Percentiles rank a stretch among this genome's conserved stretches.
Conservation (phyloP, 805 yeast species). For the Dipodascus geniculatus region DNA sequence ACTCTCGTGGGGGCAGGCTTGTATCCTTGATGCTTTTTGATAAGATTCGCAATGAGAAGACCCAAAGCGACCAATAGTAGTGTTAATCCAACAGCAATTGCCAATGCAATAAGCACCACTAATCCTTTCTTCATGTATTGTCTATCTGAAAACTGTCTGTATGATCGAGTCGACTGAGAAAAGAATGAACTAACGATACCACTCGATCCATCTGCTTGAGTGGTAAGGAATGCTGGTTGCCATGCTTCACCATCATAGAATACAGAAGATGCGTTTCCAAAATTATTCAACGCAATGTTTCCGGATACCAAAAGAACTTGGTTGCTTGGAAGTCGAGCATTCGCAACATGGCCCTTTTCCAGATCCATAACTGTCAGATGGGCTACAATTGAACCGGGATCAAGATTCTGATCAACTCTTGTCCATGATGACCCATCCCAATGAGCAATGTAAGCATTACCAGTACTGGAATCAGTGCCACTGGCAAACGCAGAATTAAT, state of each 20-base stretch:
- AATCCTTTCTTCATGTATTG: slow-evolving; percentile 39
- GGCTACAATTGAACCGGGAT: slow-evolving; percentile 28
- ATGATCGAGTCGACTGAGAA: slow-evolving; percentile 19
- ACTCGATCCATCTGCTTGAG: slow-evolving; percentile 15
- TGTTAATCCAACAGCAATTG: slow-evolving; percentile 47
- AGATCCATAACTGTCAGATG: slow-evolving; percentile 36
- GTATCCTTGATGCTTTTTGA: slow-evolving; percentile 31
- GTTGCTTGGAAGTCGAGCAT: slow-evolving; percentile 30
- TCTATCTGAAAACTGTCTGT: slow-evolving; percentile 11
- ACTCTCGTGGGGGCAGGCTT: slow-evolving; percentile 41
- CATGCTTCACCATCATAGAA: slow-evolving; percentile 53
- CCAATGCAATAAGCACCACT: slow-evolving; percentile 58
- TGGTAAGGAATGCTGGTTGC: slow-evolving; percentile 48
- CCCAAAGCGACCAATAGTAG: slow-evolving; percentile 32
- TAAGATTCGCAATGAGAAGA: slow-evolving; percentile 30
- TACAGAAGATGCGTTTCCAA: slow-evolving; percentile 52
- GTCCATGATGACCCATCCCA: slow-evolving; percentile 41
- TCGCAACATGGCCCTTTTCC: slow-evolving; percentile 18
- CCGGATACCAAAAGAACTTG: slow-evolving; percentile 51
- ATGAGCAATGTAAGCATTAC: slow-evolving; percentile 28
- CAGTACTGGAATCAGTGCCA: slow-evolving; percentile 20
- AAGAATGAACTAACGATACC: slow-evolving; percentile 23
- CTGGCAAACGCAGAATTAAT: slow-evolving; percentile 34
- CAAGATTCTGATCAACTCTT: slow-evolving; percentile 29
- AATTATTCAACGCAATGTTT: slow-evolving; percentile 32